Conservation (phyloP, 495 filamentous ascomycete genomes). For the Talaromyces proteolyticus region DNA sequence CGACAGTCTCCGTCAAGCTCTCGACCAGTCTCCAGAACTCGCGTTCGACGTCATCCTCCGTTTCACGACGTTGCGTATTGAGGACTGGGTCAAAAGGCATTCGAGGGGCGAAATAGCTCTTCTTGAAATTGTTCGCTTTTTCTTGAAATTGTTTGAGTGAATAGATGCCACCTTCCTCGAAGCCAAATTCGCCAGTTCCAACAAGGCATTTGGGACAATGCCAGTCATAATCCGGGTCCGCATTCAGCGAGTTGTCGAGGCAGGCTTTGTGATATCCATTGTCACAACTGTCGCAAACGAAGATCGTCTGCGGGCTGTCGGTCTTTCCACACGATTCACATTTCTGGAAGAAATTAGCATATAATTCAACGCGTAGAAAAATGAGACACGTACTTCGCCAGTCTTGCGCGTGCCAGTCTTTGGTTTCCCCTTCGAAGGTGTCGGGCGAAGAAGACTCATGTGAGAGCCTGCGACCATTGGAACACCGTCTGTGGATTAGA, state of each 20-base stretch:
- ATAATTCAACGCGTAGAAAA: background rate
- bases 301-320: constrained; percentile 64
- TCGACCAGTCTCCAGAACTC: constrained; percentile 97
- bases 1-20: constrained; percentile 87
- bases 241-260: constrained; percentile 79
- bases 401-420: constrained; percentile 61
- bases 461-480: constrained; percentile 93
- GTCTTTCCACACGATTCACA: constrained; percentile 83
- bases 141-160: constrained; percentile 96
- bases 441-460: constrained; percentile 88
- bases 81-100: constrained; percentile 85
- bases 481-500: constrained; percentile 57
- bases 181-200: constrained; percentile 94
- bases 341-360: constrained; percentile 42
- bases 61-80: constrained; percentile 71
- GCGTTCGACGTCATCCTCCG: constrained; percentile 92
- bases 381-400: constrained; percentile 60
- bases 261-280: constrained; percentile 83
- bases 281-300: constrained; percentile 93
- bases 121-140: constrained; percentile 90
- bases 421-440: constrained; percentile 61
- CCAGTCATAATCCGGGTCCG: constrained; percentile 83
- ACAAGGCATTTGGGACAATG: constrained; percentile 95
- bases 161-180: constrained; percentile 95
- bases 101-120: constrained; percentile 84